Base-by-base conservation (phyloP, 768 basidiomycete species). In the Russula dissimulans region DNA sequence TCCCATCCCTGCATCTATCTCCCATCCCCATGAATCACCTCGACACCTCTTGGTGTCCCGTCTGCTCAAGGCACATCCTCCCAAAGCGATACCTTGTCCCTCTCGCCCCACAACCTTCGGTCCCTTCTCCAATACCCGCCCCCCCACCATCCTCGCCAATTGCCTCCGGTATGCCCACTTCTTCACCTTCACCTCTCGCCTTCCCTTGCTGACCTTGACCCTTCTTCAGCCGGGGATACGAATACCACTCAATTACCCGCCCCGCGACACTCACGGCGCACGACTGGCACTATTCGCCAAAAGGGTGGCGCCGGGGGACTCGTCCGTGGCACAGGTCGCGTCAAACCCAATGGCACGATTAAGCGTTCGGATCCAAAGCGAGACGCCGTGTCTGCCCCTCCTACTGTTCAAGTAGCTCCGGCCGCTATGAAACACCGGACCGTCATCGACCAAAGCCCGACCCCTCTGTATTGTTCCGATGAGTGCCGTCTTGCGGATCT, bases 401-500 rank as follows among this genome's bases (percentile, higher is more conserved):
- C 51, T 18, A 64, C 62, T 22, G 62, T 69, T 45, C 11, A 68
- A 18, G 69, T 67, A 38, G 68, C 72, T 11, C 54, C 75, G 18
- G 45, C 69, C n/a, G 75, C 74, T 2, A 60, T 75, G 46, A 81
- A 81, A 69, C 77, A 80, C 45, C 83, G 83, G 48, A 82, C 83
- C 11, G 77, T 89, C 73, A 90, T 91, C 74, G 87, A 89, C 74
- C 87, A 87, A 70, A 77, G 78, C 1, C 89, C 87, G n/a, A 83
- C 81, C 1, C 89, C 89, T 18, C 79, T 91, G 60, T 91, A 92
- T 74, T 92, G 89, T 73, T 91, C 89, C 1, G 86, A 89, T 63
- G 80, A 85, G 67, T 92, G 89, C 69, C 77, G 81, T 61, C 70
- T 84, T 44, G 73, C 74, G 43, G 89, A 91, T 70, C 69, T 84